Evolutionary conservation across 2,329 filamentous ascomycete genomes (phyloP).

Genomic region (Xylariaceae sp.): DNA sequence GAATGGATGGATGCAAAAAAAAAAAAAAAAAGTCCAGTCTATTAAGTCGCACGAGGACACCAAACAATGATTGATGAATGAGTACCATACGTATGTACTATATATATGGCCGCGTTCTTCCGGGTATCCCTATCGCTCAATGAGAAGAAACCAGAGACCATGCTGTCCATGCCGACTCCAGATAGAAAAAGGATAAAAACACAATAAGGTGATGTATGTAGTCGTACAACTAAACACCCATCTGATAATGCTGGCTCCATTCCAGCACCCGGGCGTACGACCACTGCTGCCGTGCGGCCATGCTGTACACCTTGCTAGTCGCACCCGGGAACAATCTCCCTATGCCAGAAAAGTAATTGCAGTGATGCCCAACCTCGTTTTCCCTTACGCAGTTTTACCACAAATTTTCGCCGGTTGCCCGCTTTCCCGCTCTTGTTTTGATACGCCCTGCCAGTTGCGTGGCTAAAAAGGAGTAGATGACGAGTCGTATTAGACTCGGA

Average conservation of each 20-base stretch:
- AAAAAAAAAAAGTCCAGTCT: neutral
- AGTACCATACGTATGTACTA: too few relatives aligned
- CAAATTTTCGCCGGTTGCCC: constrained; percentile 13
- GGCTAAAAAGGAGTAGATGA: constrained; percentile 5
- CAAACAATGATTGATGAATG: neutral
- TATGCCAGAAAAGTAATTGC: constrained; percentile 3
- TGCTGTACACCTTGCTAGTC: neutral
- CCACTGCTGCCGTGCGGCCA: neutral
- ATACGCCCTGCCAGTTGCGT: constrained; percentile 2
- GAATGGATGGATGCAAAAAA: neutral
- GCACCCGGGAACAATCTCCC: neutral
- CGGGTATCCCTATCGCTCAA: neutral
- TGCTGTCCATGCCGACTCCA: neutral
- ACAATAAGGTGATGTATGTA: neutral
- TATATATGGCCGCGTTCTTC: neutral
- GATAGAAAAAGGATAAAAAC: neutral
- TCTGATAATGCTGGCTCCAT: neutral
- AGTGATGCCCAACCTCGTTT: constrained; percentile 12
- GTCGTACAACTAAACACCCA: neutral
- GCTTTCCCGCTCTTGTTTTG: constrained; percentile 8
- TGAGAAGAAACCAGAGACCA: neutral
- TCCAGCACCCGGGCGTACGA: neutral
- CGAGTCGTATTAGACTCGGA: constrained; percentile 10
- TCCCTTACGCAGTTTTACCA: constrained; percentile 8
- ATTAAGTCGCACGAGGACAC: neutral